A percentile compares a stretch with the other conserved stretches of the same genome.
Evolutionary conservation across 768 basidiomycete species (phyloP).

Genomic region (Termitomyces heimii): DNA sequence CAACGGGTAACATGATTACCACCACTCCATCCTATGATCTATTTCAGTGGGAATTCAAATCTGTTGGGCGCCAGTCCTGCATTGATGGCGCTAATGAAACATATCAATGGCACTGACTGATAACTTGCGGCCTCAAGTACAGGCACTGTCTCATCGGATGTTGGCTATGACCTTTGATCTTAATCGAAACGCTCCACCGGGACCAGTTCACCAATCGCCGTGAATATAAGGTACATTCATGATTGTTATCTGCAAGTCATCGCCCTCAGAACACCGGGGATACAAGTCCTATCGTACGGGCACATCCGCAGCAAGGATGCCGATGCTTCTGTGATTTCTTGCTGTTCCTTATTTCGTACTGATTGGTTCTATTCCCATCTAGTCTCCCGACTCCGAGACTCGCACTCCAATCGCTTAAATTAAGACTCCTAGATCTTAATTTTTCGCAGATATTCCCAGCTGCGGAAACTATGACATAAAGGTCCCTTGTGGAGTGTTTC

Average conservation of each 20-base stretch:
- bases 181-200: background rate
- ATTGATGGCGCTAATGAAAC: background rate
- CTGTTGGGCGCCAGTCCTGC: background rate
- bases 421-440: slow-evolving; percentile 3
- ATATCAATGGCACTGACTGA: background rate
- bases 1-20: background rate
- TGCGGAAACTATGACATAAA: slow-evolving; percentile 14
- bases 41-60: background rate
- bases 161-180: background rate
- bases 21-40: background rate
- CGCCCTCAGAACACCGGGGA: background rate
- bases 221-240: too few relatives aligned
- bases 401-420: slow-evolving; percentile 14
- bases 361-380: slow-evolving; percentile 10
- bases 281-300: background rate
- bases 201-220: background rate
- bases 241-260: background rate
- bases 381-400: slow-evolving; percentile 12
- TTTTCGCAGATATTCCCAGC: slow-evolving; percentile 5
- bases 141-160: background rate
- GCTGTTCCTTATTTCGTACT: background rate
- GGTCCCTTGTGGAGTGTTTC: background rate
- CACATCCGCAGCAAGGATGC: background rate
- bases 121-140: background rate
- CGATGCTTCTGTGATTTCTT: background rate